A percentile compares a stretch with the other conserved stretches of the same genome.
These are phyloP conservation scores for Globisporangium cystogenes DNA, from an alignment of 352 stramenopile species.

Conservation along the genomic window DNA sequence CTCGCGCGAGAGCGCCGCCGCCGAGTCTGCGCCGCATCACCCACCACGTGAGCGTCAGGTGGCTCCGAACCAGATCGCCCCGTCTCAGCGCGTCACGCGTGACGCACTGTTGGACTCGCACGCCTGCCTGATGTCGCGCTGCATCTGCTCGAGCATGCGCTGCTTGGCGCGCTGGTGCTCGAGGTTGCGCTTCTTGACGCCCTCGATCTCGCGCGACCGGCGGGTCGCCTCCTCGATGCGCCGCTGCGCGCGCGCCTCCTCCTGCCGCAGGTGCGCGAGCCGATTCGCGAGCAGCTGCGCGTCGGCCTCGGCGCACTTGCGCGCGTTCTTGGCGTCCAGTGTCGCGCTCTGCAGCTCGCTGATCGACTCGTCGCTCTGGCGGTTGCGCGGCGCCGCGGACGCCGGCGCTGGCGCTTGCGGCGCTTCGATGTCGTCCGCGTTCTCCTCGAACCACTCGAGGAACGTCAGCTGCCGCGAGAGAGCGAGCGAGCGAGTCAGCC, in stretches of 20 bases:
- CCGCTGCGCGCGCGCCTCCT: slow-evolving; percentile 49
- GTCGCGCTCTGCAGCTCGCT: slow-evolving; percentile 45
- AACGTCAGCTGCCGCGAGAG: slow-evolving; percentile 29
- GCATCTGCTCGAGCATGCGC: slow-evolving; percentile 41
- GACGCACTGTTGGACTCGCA: slow-evolving; percentile 52
- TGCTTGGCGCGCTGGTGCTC: slow-evolving; percentile 45
- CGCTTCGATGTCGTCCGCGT: slow-evolving; percentile 52
- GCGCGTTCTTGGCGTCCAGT: slow-evolving; percentile 55
- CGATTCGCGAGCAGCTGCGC: slow-evolving; percentile 57
- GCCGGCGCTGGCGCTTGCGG: background rate
- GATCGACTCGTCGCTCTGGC: slow-evolving; percentile 24
- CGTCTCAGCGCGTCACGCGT: background rate
- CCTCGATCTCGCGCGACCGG: slow-evolving; percentile 54
- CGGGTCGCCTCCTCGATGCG: slow-evolving; percentile 67
- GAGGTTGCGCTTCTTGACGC: slow-evolving; percentile 54
- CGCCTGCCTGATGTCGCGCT: slow-evolving; percentile 39
- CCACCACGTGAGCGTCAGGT: no score
- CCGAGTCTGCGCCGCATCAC: slow-evolving; percentile 15
- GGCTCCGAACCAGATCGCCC: no score
- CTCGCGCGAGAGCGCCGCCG: slow-evolving; percentile 26
- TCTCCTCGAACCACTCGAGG: slow-evolving; percentile 69
- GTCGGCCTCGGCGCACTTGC: slow-evolving; percentile 49
- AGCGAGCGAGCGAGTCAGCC: background rate
- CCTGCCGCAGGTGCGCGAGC: slow-evolving; percentile 47
- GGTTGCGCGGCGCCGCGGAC: slow-evolving; percentile 2